Conservation (phyloP, 306 rosid species). For the Mucuna pruriens region DNA sequence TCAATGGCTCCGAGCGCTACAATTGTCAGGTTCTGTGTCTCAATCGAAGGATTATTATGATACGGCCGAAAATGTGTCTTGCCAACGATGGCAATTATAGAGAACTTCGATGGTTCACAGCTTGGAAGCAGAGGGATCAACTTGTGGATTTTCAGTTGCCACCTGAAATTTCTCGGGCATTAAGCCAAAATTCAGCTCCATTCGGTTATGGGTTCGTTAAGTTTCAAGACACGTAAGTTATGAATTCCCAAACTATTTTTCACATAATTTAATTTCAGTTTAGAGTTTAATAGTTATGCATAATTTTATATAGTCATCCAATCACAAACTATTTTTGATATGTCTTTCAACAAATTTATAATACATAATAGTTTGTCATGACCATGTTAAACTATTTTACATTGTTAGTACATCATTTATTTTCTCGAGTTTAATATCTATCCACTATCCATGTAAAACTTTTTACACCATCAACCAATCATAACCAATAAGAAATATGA, state of each 20-base stretch:
- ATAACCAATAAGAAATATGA: background rate
- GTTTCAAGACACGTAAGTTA: slow-evolving; percentile 89
- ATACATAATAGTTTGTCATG: too few species aligned
- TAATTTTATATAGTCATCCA: too few species aligned
- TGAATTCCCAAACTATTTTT: slow-evolving; percentile 22
- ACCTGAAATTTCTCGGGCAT: slow-evolving; percentile 61
- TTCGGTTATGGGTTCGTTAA: slow-evolving; percentile 92
- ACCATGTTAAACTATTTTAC: too few species aligned
- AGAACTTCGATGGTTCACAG: slow-evolving; percentile 97
- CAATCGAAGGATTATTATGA: slow-evolving; percentile 81
- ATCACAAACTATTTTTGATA: too few species aligned
- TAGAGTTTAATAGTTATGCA: too few species aligned
- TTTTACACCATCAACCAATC: background rate
- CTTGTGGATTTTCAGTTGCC: slow-evolving; percentile 87
- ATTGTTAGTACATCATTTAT: too few species aligned
- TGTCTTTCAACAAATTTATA: too few species aligned
- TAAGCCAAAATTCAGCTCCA: slow-evolving; percentile 72
- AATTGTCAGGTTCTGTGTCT: slow-evolving; percentile 85
- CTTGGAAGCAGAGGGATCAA: slow-evolving; percentile 80
- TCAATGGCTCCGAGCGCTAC: slow-evolving; percentile 86
- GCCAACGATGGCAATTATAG: slow-evolving; percentile 98
- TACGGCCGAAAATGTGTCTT: slow-evolving; percentile 92
- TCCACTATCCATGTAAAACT: background rate
- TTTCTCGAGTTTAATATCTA: too few species aligned
- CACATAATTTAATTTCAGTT: background rate